Conservation (phyloP, 805 yeast species). For the Lipomyces kockii region DNA sequence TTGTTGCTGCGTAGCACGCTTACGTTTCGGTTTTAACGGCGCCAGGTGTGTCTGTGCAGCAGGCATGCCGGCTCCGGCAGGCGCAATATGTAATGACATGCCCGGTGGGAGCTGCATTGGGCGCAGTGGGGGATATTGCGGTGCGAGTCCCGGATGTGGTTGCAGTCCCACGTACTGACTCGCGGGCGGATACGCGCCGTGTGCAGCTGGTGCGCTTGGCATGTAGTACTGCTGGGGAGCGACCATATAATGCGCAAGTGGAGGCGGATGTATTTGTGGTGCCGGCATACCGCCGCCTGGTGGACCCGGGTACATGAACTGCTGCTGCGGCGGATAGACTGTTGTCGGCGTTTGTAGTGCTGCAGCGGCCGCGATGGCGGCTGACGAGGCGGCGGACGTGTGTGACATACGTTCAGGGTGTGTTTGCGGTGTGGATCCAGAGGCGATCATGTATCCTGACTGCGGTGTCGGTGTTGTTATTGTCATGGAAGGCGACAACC, state of each 20-base stretch:
- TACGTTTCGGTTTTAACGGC: constrained; percentile 54
- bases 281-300: not conserved
- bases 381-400: not conserved
- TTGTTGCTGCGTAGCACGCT: constrained; percentile 80
- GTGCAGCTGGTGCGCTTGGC: not conserved
- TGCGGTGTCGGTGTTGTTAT: not conserved
- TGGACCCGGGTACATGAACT: constrained; percentile 1
- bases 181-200: not conserved
- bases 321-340: not conserved
- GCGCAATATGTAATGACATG: not conserved
- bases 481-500: not conserved
- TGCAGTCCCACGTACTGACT: constrained; percentile 9
- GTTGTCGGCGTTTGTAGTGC: not conserved
- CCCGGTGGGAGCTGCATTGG: not conserved
- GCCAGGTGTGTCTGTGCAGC: constrained; percentile 17
- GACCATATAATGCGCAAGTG: not conserved
- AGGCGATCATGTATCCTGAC: not conserved
- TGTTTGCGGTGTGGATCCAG: not conserved
- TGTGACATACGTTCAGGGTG: not conserved
- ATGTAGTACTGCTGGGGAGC: constrained; percentile 2
- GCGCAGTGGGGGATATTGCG: constrained; percentile 5
- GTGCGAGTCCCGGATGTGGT: constrained; percentile 6
- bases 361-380: not conserved
- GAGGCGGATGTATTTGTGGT: not conserved
- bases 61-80: not conserved